Conservation (phyloP, 148 eudicot species). For the Fagopyrum homotropicum region DNA sequence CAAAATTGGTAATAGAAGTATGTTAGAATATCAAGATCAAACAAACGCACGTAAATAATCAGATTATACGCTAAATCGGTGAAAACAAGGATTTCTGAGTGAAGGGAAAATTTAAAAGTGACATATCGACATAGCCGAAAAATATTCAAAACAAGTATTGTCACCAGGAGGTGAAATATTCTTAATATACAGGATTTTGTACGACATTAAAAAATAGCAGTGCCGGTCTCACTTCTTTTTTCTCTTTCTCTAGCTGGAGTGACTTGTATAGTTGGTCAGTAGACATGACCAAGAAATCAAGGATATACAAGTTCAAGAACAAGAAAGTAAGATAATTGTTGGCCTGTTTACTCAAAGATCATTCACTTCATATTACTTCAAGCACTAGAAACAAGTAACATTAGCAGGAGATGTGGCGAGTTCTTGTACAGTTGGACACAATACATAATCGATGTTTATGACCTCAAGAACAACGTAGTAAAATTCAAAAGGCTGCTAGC, state of each 20-base stretch:
- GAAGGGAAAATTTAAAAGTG: not conserved
- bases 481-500: not conserved
- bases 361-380: not conserved
- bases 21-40: not conserved
- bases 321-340: not conserved
- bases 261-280: not conserved
- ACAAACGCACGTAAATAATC: not conserved
- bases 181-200: not conserved
- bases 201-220: not conserved
- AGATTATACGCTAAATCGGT: not conserved
- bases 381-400: not conserved
- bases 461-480: not conserved
- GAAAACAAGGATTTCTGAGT: not conserved
- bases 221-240: not conserved
- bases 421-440: not conserved
- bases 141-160: not conserved
- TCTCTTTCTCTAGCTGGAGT: not conserved
- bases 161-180: not conserved
- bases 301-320: not conserved
- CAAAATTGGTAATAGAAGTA: not conserved
- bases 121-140: not conserved
- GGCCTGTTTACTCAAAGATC: not conserved
- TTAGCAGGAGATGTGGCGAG: not conserved
- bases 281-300: no score
- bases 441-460: not conserved